Evolutionary conservation across 1,284 basidiomycete genomes (phyloP).

Genomic region (Apiotrichum siamense): DNA sequence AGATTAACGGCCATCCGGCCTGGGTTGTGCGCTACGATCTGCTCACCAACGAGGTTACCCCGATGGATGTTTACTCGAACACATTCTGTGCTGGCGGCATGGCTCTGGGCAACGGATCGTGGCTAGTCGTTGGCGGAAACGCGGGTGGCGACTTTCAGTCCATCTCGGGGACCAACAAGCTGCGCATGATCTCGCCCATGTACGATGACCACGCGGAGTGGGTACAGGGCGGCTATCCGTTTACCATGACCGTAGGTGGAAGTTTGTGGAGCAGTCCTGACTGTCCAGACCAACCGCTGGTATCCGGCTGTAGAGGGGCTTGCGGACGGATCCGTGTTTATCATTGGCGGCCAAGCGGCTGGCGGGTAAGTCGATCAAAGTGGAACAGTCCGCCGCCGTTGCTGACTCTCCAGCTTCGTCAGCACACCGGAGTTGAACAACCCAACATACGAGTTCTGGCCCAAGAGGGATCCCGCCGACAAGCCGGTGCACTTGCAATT

Average conservation of each 20-base stretch:
- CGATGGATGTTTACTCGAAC: conserved; percentile 71
- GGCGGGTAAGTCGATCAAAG: conserved; percentile 42
- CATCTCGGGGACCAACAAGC: conserved; percentile 37
- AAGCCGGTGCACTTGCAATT: conserved; percentile 64
- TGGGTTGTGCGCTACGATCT: conserved; percentile 50
- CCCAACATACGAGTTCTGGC: conserved; percentile 69
- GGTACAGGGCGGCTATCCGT: conserved; percentile 48
- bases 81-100: conserved; percentile 61
- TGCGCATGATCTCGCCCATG: conserved; percentile 66
- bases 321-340: conserved; percentile 49
- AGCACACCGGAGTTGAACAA: conserved; percentile 66
- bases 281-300: conserved; percentile 64
- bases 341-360: conserved; percentile 50
- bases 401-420: conserved; percentile 69
- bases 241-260: too few relatives aligned
- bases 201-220: conserved; percentile 57
- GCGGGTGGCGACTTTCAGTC: conserved; percentile 70
- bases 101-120: conserved; percentile 50
- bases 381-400: background rate
- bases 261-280: too few relatives aligned
- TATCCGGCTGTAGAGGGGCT: conserved; percentile 60
- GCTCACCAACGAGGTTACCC: conserved; percentile 45
- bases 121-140: conserved; percentile 54
- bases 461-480: conserved; percentile 54
- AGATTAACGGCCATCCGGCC: conserved; percentile 48